Conservation (phyloP, 1,139 yeast species). For the Yamadazyma pseudoaaseri region DNA sequence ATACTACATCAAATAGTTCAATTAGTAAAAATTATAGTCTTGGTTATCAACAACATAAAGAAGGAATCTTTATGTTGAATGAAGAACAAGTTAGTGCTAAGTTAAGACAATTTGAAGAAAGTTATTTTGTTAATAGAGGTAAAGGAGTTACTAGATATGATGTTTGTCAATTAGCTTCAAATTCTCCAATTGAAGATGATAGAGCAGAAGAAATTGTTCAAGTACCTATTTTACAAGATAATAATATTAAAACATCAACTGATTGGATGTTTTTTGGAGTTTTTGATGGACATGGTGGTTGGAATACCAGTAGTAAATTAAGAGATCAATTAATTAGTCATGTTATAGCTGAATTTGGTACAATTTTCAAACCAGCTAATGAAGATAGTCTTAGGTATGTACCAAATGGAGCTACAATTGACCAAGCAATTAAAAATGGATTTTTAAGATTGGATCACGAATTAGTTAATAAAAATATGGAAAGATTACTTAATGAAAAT, state of each 20-base stretch:
- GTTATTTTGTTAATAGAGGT: slow-evolving; percentile 76
- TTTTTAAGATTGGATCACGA: slow-evolving; percentile 83
- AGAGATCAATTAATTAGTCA: slow-evolving; percentile 74
- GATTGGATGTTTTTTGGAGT: slow-evolving; percentile 97
- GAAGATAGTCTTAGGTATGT: slow-evolving; percentile 51
- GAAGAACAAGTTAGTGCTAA: slow-evolving; percentile 75
- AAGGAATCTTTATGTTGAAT: slow-evolving; percentile 49
- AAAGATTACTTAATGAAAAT: slow-evolving; percentile 63
- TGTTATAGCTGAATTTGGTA: slow-evolving; percentile 76
- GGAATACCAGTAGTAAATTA: slow-evolving; percentile 85
- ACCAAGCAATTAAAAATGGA: slow-evolving; percentile 77
- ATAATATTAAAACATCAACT: slow-evolving; percentile 53
- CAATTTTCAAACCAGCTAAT: slow-evolving; percentile 56
- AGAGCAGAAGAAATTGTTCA: slow-evolving; percentile 84
- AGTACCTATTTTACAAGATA: slow-evolving; percentile 64
- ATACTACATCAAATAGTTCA: slow-evolving; percentile 46
- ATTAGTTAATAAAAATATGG: slow-evolving; percentile 75
- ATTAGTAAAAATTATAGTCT: slow-evolving; percentile 40
- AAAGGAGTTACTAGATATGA: slow-evolving; percentile 94
- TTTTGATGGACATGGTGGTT: slow-evolving; percentile 97
- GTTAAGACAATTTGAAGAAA: slow-evolving; percentile 75
- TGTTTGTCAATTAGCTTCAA: slow-evolving; percentile 84
- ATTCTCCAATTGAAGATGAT: slow-evolving; percentile 94
- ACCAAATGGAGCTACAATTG: slow-evolving; percentile 68
- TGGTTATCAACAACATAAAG: slow-evolving; percentile 44